Percentiles rank a stretch among this genome's conserved stretches.
Evolutionary conservation across 2,329 filamentous ascomycete species (phyloP).

Genomic region (Hypoxylon sp.): DNA sequence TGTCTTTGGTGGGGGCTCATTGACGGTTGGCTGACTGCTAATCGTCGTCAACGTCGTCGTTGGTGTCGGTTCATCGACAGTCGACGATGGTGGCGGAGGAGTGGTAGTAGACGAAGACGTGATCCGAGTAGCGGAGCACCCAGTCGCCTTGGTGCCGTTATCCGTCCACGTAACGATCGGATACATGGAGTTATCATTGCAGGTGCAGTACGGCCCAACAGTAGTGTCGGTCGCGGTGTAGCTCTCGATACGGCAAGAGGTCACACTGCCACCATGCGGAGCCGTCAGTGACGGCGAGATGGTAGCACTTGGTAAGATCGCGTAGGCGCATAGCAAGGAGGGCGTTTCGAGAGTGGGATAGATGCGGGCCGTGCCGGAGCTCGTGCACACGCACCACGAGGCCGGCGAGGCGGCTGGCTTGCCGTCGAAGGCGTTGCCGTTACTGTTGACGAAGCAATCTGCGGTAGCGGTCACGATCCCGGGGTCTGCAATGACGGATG

Average conservation of each 20-base stretch:
- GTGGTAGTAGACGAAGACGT: neutral
- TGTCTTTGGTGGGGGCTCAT: too few relatives aligned
- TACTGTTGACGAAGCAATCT: neutral
- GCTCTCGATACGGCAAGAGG: neutral
- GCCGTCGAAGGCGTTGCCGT: conserved; percentile 1
- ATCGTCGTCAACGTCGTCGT: too few relatives aligned
- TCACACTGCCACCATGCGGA: neutral
- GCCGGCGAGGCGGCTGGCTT: neutral
- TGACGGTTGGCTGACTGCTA: too few relatives aligned
- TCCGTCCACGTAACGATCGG: neutral
- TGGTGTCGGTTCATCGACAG: too few relatives aligned
- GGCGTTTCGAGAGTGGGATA: conserved; percentile 1
- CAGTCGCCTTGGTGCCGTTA: neutral
- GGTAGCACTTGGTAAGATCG: neutral
- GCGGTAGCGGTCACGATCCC: neutral
- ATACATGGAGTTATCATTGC: neutral
- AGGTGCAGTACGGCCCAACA: neutral
- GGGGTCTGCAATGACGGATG: neutral
- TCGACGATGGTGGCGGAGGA: neutral
- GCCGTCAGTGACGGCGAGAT: neutral
- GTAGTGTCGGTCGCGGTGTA: neutral
- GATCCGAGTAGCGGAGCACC: neutral
- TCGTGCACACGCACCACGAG: neutral
- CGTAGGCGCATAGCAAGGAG: neutral
- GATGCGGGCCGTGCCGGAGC: neutral